Percentiles rank a stretch among this genome's conserved stretches.
Evolutionary conservation across 805 yeast species (phyloP).

Genomic region (Teunomyces barrocoloradensis): DNA sequence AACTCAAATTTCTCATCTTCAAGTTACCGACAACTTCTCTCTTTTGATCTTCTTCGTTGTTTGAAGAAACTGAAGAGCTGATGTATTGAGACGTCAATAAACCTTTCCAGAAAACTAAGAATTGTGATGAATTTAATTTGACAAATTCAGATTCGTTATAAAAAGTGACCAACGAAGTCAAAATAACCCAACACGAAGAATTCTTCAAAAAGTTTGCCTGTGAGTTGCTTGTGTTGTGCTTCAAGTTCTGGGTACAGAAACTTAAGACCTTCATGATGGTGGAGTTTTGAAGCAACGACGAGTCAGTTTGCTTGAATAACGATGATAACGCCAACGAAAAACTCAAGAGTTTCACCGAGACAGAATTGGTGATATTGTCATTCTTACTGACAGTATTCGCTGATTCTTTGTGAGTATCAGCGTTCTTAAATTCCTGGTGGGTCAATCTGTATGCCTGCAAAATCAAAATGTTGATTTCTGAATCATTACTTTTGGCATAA

Average conservation of each 20-base stretch:
- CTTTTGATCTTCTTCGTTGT: slow-evolving; percentile 16
- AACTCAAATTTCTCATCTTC: slow-evolving; percentile 36
- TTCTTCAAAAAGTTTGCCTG: slow-evolving; percentile 22
- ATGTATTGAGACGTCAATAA: slow-evolving; percentile 42
- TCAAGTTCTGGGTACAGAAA: slow-evolving; percentile 45
- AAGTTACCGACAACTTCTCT: slow-evolving; percentile 34
- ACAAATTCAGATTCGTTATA: slow-evolving; percentile 42
- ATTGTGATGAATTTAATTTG: slow-evolving; percentile 42
- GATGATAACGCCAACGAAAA: slow-evolving; percentile 37
- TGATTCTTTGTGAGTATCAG: slow-evolving; percentile 7
- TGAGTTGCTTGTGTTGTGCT: slow-evolving; percentile 28
- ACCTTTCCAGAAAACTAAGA: slow-evolving; percentile 44
- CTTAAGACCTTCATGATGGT: slow-evolving; percentile 41
- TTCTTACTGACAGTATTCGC: slow-evolving; percentile 6
- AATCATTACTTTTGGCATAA: slow-evolving; percentile 28
- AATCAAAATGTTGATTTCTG: slow-evolving; percentile 36
- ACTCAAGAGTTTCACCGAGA: slow-evolving; percentile 25
- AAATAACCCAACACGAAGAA: slow-evolving; percentile 41
- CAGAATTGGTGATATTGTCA: slow-evolving; percentile 19
- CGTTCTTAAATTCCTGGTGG: slow-evolving; percentile 23
- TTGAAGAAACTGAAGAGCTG: slow-evolving; percentile 18
- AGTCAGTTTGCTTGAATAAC: slow-evolving; percentile 34
- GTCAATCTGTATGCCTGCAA: slow-evolving; percentile 30
- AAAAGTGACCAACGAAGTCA: slow-evolving; percentile 39
- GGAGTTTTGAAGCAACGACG: slow-evolving; percentile 35